Conservation (phyloP, 192 early-diverging fungal species). For the Backusella tuberculispora region DNA sequence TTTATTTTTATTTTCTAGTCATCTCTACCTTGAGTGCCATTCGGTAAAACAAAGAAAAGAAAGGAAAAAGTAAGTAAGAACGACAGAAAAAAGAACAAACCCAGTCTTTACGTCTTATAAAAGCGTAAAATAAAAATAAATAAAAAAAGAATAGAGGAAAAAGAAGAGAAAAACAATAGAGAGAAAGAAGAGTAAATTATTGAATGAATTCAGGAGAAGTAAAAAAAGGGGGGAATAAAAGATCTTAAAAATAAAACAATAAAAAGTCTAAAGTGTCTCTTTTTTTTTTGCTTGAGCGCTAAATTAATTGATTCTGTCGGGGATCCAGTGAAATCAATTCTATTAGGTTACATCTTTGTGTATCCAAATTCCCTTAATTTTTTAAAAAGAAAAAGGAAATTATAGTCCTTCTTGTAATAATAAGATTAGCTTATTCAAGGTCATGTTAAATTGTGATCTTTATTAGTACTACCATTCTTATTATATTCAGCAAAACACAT, state of each 20-base stretch:
- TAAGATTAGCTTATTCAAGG: background rate
- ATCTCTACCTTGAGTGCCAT: slow-evolving; percentile 35
- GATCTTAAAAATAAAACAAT: background rate
- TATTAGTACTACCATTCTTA: background rate
- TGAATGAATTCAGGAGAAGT: slow-evolving; percentile 4
- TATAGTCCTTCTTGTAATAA: background rate
- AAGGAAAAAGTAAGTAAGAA: slow-evolving; percentile 23
- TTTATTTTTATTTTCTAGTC: background rate
- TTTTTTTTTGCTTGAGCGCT: background rate
- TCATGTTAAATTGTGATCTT: background rate
- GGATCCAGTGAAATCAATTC: background rate
- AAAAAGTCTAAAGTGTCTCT: slow-evolving; percentile 13
- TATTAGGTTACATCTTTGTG: slow-evolving; percentile 5
- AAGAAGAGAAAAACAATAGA: slow-evolving; percentile 29
- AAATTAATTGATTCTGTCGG: background rate
- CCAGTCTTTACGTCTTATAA: background rate
- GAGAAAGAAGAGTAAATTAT: slow-evolving; percentile 2
- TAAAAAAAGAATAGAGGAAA: slow-evolving; percentile 11
- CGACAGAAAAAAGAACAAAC: background rate
- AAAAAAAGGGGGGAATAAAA: slow-evolving; percentile 2
- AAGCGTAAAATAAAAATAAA: background rate
- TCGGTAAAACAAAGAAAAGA: slow-evolving; percentile 15
- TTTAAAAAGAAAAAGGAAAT: slow-evolving; percentile 6
- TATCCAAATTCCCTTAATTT: background rate
- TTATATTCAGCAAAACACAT: background rate